phyloP scores from a whole-genome alignment of 2,329 filamentous ascomycete species.

The Calonectria crousiana region DNA sequence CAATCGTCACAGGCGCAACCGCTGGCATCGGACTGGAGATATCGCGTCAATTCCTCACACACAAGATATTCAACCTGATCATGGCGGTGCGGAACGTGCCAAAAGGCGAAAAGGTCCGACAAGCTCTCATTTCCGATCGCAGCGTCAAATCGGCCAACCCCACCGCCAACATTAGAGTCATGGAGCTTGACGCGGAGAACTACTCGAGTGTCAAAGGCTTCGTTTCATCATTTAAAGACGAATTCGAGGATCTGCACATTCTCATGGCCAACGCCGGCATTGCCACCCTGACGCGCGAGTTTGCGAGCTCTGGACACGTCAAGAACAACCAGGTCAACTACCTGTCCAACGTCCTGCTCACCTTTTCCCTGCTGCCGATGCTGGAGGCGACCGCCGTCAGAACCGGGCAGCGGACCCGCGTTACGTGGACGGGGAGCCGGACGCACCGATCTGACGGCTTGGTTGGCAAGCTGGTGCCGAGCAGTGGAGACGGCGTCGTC shows the following conservation, averaged over 20 bases:
- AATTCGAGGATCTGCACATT: slow-evolving; percentile 15
- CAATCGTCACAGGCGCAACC: slow-evolving; percentile 59
- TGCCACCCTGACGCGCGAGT: background rate
- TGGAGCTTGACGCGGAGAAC: slow-evolving; percentile 29
- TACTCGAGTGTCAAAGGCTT: slow-evolving; percentile 32
- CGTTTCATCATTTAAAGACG: background rate
- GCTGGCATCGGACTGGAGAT: slow-evolving; percentile 57
- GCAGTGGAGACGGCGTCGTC: background rate
- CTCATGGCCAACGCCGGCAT: slow-evolving; percentile 38
- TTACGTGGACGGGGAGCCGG: slow-evolving; percentile 38
- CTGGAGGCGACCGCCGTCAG: slow-evolving; percentile 33
- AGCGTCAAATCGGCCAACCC: slow-evolving; percentile 28
- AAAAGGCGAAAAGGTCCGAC: slow-evolving; percentile 44
- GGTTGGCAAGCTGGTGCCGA: background rate
- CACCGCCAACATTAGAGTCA: slow-evolving; percentile 23
- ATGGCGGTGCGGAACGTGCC: slow-evolving; percentile 53
- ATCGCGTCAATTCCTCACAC: slow-evolving; percentile 50
- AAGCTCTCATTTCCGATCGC: slow-evolving; percentile 13
- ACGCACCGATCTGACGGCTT: slow-evolving; percentile 23
- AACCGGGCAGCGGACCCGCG: background rate
- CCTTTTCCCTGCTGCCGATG: slow-evolving; percentile 32
- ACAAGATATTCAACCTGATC: slow-evolving; percentile 52
- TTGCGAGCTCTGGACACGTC: slow-evolving; percentile 36
- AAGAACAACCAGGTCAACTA: slow-evolving; percentile 45
- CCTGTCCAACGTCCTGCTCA: slow-evolving; percentile 42